Percentiles rank a stretch among this genome's conserved stretches.
Evolutionary conservation across 257 asterid genomes (phyloP).

Genomic region (Salvia splendens): DNA sequence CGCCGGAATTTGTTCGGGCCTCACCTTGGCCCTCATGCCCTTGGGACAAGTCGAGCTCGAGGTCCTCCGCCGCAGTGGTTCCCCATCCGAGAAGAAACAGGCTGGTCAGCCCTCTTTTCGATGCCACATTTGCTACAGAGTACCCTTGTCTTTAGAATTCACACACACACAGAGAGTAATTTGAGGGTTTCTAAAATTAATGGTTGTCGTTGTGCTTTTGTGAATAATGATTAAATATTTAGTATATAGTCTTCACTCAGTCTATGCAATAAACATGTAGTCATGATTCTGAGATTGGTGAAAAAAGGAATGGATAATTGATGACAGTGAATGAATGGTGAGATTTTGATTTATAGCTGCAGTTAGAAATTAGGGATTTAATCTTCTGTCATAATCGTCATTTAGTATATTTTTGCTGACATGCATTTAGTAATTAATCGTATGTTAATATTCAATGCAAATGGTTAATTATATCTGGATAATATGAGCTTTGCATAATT

Average conservation of each 20-base stretch:
- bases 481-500: neutral
- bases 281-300: neutral
- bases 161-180: too few relatives aligned
- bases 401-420: neutral
- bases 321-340: neutral
- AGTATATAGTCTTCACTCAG: too few relatives aligned
- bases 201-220: too few relatives aligned
- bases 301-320: neutral
- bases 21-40: conserved; percentile 88
- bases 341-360: neutral
- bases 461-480: neutral
- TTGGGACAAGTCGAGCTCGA: conserved; percentile 84
- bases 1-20: conserved; percentile 90
- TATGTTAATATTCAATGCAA: conserved; percentile 2
- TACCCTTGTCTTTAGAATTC: too few relatives aligned
- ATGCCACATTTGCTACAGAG: neutral
- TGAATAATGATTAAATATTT: too few relatives aligned
- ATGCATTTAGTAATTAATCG: neutral
- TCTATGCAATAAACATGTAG: neutral
- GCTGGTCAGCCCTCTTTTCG: conserved; percentile 52
- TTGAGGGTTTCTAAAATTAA: too few relatives aligned
- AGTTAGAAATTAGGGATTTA: neutral
- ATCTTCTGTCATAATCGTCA: neutral
- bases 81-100: conserved; percentile 74
- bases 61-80: conserved; percentile 85